phyloP scores from a whole-genome alignment of 192 early-diverging fungal genomes.

The Radiomyces spectabilis region DNA sequence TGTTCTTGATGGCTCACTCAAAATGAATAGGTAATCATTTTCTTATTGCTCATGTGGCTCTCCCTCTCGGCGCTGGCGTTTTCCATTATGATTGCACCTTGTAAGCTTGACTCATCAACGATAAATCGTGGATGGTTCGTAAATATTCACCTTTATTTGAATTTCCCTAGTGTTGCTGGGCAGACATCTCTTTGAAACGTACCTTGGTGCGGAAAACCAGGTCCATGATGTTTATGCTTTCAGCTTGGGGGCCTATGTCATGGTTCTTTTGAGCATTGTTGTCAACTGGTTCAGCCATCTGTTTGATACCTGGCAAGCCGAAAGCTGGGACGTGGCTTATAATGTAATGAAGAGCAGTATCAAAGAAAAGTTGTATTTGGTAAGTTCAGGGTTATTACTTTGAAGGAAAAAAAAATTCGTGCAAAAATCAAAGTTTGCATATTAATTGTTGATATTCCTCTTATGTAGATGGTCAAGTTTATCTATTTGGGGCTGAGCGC shows the following conservation, averaged over 20 bases:
- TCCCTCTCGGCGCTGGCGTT: conserved; percentile 41
- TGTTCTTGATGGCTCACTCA: not conserved
- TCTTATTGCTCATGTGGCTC: conserved; percentile 48
- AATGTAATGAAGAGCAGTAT: not conserved
- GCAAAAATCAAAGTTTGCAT: no score
- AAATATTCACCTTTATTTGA: no score
- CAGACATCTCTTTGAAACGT: no score
- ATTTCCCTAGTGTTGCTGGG: no score
- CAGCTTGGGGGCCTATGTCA: conserved; percentile 57
- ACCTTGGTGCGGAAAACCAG: not conserved
- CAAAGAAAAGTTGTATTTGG: not conserved
- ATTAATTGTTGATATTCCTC: not conserved
- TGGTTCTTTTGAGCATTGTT: conserved; percentile 16
- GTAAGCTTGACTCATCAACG: conserved; percentile 31
- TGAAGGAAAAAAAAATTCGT: no score
- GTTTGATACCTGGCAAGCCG: conserved; percentile 1
- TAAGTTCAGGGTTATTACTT: no score
- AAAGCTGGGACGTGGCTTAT: not conserved
- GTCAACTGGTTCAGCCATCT: conserved; percentile 26
- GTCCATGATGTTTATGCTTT: conserved; percentile 79
- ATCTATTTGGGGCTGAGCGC: conserved; percentile 44
- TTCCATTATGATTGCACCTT: conserved; percentile 37
- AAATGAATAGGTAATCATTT: conserved; percentile 25
- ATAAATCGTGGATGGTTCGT: no score
- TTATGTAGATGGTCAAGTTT: conserved; percentile 25